These are phyloP conservation scores for Verbascum thapsus DNA, from an alignment of 257 asterid species.

Conservation along the genomic window DNA sequence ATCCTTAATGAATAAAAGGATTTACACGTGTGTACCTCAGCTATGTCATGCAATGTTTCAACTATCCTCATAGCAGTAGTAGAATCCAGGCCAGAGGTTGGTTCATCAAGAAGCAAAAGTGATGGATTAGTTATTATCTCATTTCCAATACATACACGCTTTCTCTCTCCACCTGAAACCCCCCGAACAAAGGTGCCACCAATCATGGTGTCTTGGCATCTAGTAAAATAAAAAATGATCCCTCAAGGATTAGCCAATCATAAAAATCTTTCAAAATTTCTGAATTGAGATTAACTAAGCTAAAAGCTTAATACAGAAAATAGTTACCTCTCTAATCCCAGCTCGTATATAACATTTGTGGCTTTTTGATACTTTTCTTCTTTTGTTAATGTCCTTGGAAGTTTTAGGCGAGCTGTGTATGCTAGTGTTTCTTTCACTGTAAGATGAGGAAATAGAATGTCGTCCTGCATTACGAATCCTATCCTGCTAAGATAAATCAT, in stretches of 20 bases:
- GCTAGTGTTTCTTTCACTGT: constrained; percentile 84
- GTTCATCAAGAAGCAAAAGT: constrained; percentile 85
- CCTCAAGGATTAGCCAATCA: background rate
- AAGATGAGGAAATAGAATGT: constrained; percentile 90
- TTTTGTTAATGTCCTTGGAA: constrained; percentile 64
- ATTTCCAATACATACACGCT: constrained; percentile 89
- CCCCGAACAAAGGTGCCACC: constrained; percentile 99
- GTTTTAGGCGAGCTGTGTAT: constrained; percentile 79
- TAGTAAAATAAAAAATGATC: constrained; percentile 33
- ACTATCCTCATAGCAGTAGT: constrained; percentile 88
- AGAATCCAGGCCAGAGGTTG: constrained; percentile 96
- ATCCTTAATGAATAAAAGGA: background rate
- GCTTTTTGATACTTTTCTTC: constrained; percentile 82
- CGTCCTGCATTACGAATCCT: constrained; percentile 97
- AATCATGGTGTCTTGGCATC: constrained; percentile 96
- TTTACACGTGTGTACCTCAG: constrained; percentile 51
- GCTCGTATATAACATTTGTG: constrained; percentile 71
- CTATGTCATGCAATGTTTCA: constrained; percentile 78
- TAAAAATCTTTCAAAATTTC: too few relatives aligned
- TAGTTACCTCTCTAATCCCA: constrained; percentile 80
- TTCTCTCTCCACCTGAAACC: constrained; percentile 96
- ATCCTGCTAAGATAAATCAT: constrained; percentile 57
- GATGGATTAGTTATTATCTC: constrained; percentile 94
- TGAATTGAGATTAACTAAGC: too few relatives aligned
- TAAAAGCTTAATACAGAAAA: background rate